Base-by-base conservation (phyloP, 176 grass and related monocot genomes). In the Aechmea fasciata region DNA sequence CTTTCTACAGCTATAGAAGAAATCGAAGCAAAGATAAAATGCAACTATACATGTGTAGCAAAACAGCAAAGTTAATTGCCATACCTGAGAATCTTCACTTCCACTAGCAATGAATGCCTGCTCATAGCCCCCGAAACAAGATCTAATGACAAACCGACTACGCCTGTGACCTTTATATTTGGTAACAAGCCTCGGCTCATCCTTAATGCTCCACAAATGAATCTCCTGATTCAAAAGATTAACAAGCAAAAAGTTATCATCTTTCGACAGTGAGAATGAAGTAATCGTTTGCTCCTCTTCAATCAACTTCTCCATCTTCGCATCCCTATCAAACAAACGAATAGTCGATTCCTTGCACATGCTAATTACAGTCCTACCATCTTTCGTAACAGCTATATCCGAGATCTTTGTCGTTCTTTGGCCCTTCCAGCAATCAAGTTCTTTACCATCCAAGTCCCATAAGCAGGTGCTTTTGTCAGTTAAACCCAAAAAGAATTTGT, bases 21-120 rank as follows among this genome's bases (percentile, higher is more conserved):
- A 41, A 41, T 8, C 33, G 5, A 41, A 41, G 33, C 3, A 41
- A 41, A 41, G 33, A 41, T 41, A 41, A 41, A 41, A 41, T 41
- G 33, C 33, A 41, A 41, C 33, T 7, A 7, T 41, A 41, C 33
- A 41, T 41, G 33, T 7, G 6, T 41, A 41, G 33, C 33, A 41
- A 41, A 41, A 41, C 33, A 41, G 33, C 33, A 6, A 41, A 7
- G 33, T 41, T 41, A 41, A 41, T 8, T 41, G 55, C 29, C 66
- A 52, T 88, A 96, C 92, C 92, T 84, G 75, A 80, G 92, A 96
- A 82, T 96, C 92, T 77, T 96, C 92, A 77, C 92, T 96, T 14
- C 92, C 92, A 71, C 92, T 96, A 59, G 85, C 92, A 91, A 96
- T 75, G 57, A 96, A 96, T 11, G 85, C 85, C 51, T 96, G 88